Evolutionary conservation across 2,329 filamentous ascomycete species (phyloP), one percentile per base, ranked within the genome.

Genomic region (Pyricularia sp.): DNA sequence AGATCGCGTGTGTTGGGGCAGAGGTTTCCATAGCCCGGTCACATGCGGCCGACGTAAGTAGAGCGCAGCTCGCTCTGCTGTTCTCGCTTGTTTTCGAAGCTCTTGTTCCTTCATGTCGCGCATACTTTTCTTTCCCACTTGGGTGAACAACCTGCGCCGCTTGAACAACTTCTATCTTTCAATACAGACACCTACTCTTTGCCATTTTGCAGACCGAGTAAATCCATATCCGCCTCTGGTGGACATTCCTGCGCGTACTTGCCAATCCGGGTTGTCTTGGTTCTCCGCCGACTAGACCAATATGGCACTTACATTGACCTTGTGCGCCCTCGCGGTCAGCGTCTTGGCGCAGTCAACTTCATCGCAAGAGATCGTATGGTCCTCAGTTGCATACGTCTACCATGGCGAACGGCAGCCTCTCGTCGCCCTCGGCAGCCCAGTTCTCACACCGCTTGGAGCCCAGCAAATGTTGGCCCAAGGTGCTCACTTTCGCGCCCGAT

Each of bases 371-470:
- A 81, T 77, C 30, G 80, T 86, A 67, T 85, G 83, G 82, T 81
- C 82, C 4, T 81, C 81, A 0, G 80, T 83, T 63, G 81, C 79
- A 28, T 85, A 81, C 74, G 72, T 86, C 71, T 77, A 82, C 70
- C 77, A 87, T 72, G 86, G 86, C 73, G 86, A 88, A 73, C 83
- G 79, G 59, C 85, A 81, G 4, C 85, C 86, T 2, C 64, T 78
- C 2, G 65, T 76, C 1, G 74, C 76, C 17, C 59, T 73, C 3
- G 69, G 75, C 7, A 70, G 74, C 5, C 74, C 77, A 12, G 74
- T 72, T 33, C 77, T 88, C 30, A 87, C 85, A 2, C 83, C 85
- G 0, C 72, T 81, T 3, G 86, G 86, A 4, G 85, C 85, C 0
- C 80, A 83, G 69, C 85, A 88, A 74, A 78, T 87, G 71, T 76